Percentiles rank a stretch among this genome's conserved stretches.
Conservation (phyloP, 2,329 filamentous ascomycete species). For the Diplocarpon rosae region DNA sequence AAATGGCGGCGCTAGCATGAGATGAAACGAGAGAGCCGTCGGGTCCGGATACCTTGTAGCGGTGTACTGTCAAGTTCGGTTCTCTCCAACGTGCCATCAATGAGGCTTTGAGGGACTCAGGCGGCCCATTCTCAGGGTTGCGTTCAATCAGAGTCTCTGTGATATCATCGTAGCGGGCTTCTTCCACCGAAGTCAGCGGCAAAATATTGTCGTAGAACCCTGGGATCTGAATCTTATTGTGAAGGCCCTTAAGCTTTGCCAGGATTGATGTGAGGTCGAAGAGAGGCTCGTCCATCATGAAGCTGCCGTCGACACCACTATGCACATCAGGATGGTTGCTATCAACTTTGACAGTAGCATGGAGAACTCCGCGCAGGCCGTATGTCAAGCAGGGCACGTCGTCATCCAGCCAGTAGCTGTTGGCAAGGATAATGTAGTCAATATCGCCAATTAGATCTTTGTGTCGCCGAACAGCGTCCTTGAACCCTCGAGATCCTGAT, state of each 20-base stretch:
- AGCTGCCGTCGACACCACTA: constrained; percentile 91
- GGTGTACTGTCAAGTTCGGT: constrained; percentile 86
- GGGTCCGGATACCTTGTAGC: constrained; percentile 84
- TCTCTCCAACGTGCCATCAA: constrained; percentile 94
- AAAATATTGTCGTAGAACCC: constrained; percentile 82
- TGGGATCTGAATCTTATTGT: constrained; percentile 74
- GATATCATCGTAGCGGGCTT: constrained; percentile 74
- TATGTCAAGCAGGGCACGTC: constrained; percentile 93
- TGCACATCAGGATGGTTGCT: constrained; percentile 82
- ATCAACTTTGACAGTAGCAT: constrained; percentile 81
- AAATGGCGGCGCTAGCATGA: constrained; percentile 78
- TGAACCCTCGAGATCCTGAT: constrained; percentile 83
- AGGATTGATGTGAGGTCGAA: constrained; percentile 83
- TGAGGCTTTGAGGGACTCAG: constrained; percentile 65
- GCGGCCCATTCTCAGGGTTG: constrained; percentile 48
- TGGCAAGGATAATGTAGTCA: constrained; percentile 89
- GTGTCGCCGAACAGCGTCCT: constrained; percentile 66
- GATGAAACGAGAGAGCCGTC: constrained; percentile 88
- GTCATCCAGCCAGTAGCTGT: constrained; percentile 98
- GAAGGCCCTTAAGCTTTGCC: constrained; percentile 67
- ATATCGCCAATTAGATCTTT: constrained; percentile 80
- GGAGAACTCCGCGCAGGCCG: constrained; percentile 83
- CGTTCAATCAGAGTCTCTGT: constrained; percentile 62
- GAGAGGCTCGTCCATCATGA: constrained; percentile 78
- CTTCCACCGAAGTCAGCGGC: constrained; percentile 62